Percentiles rank a stretch among this genome's conserved stretches.
Evolutionary conservation across 345 rosid genomes (phyloP).

Genomic region (Brassica nigra): DNA sequence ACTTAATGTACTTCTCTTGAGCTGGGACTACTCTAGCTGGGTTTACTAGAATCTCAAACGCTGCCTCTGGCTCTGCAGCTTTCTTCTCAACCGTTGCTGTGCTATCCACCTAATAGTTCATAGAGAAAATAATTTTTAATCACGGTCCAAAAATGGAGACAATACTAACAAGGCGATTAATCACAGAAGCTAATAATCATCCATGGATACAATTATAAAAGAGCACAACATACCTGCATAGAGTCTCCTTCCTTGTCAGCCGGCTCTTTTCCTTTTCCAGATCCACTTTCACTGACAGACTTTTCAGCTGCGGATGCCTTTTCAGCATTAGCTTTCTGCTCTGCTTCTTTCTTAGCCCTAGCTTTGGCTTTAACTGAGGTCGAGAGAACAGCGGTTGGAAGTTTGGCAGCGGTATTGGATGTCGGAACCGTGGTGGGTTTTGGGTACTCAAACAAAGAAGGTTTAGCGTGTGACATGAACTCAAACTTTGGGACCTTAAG

Average conservation of each 20-base stretch:
- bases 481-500: slow-evolving; percentile 92
- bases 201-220: neutral
- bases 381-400: slow-evolving; percentile 92
- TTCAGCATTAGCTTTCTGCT: slow-evolving; percentile 74
- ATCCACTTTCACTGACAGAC: slow-evolving; percentile 43
- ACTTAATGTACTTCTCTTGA: slow-evolving; percentile 86
- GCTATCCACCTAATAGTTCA: slow-evolving; percentile 65
- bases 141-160: slow-evolving; percentile 5
- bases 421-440: slow-evolving; percentile 86
- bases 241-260: slow-evolving; percentile 85
- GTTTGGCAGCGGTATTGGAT: slow-evolving; percentile 78
- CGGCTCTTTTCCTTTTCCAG: slow-evolving; percentile 75
- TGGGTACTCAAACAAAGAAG: slow-evolving; percentile 92
- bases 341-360: slow-evolving; percentile 98
- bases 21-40: slow-evolving; percentile 98
- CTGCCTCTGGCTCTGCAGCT: slow-evolving; percentile 77
- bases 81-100: slow-evolving; percentile 77
- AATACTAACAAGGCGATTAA: neutral
- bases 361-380: slow-evolving; percentile 98
- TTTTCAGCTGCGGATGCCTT: slow-evolving; percentile 48
- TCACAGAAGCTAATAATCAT: neutral
- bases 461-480: slow-evolving; percentile 89
- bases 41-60: slow-evolving; percentile 79
- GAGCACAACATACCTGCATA: slow-evolving; percentile 67
- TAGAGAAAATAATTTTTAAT: neutral